Evolutionary conservation across 495 filamentous ascomycete genomes (phyloP), one percentile per base, ranked within the genome.

Genomic region (Niebla homalea): DNA sequence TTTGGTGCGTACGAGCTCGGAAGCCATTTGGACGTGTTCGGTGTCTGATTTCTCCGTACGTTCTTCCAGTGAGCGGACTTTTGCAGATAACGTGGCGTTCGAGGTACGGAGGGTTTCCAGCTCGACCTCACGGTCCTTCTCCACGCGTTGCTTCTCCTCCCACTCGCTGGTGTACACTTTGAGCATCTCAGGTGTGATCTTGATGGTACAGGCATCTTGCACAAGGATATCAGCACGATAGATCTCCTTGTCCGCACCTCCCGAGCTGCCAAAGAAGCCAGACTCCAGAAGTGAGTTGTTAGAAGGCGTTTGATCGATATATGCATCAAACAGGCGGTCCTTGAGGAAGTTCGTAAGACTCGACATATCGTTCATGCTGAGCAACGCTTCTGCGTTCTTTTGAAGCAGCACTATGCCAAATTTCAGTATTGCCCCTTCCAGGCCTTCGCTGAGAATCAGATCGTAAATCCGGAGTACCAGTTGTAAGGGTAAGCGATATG

Each of bases 401-500:
- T 88, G 84, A 89, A 99, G 96, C 38, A 97, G 77, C 18, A 87
- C 85, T 51, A 95, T 83, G 36, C 87, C 89, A 60, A 99, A 97
- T 56, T 88, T 92, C 48, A 97, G 70, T 52, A 99, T 90, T 1
- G 83, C 80, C 35, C 81, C 84, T 50, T 90, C 89, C 15, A 99
- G 70, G 3, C 92, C 92, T 67, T 99, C 92, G 57, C 88, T 90
- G 32, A 99, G 77, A 39, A 99, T 89, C 29, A 99, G 74, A 64
- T 99, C 92, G 67, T 97, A 97, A 29, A 99, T 89, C 45, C 92
- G 85, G 46, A 99, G 77, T 19, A 97, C 92, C 2, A 99, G 77
- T 61, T 99, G 92, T 8, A 99, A 73, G 12, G 92, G 92, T 65
- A 99, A 99, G 42, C 94, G 84, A 65, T 99, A 97, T 15, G 92